Conservation (phyloP, 495 filamentous ascomycete genomes). For the Xylaria bambusicola region DNA sequence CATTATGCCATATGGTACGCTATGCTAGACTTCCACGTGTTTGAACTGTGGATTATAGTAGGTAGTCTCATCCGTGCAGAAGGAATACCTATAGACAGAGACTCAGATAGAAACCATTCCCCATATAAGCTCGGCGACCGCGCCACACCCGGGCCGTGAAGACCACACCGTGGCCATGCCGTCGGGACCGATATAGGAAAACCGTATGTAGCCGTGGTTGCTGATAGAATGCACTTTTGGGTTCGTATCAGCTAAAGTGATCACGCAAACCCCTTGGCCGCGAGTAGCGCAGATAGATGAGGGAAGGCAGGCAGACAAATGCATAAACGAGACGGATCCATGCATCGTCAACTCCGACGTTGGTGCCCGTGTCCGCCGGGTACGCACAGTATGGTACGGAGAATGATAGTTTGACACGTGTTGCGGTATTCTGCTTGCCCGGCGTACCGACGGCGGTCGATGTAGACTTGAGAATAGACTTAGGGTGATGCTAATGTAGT, state of each 20-base stretch:
- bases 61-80: too few relatives aligned
- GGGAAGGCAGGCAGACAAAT: not conserved
- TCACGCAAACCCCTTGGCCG: not conserved
- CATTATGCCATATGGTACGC: not conserved
- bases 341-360: not conserved
- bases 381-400: not conserved
- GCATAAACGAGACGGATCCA: slow-evolving; percentile 8
- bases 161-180: not conserved
- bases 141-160: too few relatives aligned
- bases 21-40: not conserved
- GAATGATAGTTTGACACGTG: too few relatives aligned
- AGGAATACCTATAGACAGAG: too few relatives aligned
- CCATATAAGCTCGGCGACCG: too few relatives aligned
- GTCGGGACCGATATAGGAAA: not conserved
- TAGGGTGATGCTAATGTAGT: too few relatives aligned
- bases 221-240: not conserved
- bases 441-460: too few relatives aligned
- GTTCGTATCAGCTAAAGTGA: not conserved
- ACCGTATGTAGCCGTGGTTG: not conserved
- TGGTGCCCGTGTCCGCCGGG: not conserved
- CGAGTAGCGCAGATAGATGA: not conserved
- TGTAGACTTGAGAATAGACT: too few relatives aligned
- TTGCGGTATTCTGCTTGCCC: too few relatives aligned
- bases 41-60: too few relatives aligned
- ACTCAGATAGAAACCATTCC: too few relatives aligned